Percentiles rank a stretch among this genome's conserved stretches.
These are phyloP conservation scores for Eurotiales sp. DNA, from an alignment of 2,329 filamentous ascomycete genomes.

Conservation along the genomic window DNA sequence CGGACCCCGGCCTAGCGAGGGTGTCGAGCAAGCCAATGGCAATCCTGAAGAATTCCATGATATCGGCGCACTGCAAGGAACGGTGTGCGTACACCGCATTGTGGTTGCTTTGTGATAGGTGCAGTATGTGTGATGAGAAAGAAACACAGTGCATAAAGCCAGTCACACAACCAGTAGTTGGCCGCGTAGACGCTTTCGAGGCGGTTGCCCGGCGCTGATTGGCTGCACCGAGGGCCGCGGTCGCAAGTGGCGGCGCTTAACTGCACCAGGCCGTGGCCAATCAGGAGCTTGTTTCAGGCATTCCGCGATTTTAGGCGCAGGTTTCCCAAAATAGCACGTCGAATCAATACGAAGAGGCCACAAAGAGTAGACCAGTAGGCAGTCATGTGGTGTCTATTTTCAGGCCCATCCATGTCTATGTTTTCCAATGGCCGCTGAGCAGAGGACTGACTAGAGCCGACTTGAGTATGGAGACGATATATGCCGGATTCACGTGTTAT, in stretches of 20 bases:
- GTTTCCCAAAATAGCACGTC: too few species aligned
- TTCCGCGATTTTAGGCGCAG: too few species aligned
- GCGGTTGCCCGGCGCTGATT: not conserved
- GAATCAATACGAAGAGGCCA: too few species aligned
- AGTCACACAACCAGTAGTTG: not conserved
- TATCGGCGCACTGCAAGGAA: constrained; percentile 1
- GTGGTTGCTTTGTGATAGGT: constrained; percentile 2
- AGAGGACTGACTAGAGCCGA: too few species aligned
- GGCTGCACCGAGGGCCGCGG: not conserved
- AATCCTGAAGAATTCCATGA: constrained; percentile 11
- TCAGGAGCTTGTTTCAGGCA: not conserved
- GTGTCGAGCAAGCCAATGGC: constrained; percentile 5
- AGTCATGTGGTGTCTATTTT: too few species aligned
- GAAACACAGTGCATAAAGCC: constrained; percentile 12
- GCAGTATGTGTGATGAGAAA: constrained; percentile 4
- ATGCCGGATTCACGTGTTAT: too few species aligned
- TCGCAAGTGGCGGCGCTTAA: not conserved
- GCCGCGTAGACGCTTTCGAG: not conserved
- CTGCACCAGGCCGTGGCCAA: not conserved
- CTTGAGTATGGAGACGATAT: too few species aligned
- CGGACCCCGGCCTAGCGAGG: not conserved
- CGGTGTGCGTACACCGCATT: not conserved
- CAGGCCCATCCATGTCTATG: too few species aligned
- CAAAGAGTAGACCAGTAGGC: too few species aligned
- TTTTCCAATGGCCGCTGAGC: too few species aligned